Base-by-base conservation (phyloP, 768 basidiomycete species). In the Melanogaster broomeanus region DNA sequence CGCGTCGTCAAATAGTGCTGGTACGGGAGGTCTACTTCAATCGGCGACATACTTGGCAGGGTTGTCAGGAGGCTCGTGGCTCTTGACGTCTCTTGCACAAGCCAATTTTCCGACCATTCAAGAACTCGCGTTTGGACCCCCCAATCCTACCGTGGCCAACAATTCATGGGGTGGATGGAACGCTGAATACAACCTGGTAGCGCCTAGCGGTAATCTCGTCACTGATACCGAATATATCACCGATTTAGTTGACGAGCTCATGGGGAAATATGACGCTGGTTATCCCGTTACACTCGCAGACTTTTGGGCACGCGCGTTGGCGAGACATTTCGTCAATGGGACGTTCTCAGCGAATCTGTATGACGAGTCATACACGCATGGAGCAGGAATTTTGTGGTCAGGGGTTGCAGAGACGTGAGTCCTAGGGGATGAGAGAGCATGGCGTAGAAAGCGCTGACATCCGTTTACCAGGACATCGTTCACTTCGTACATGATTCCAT, bases 1-100 rank as follows among this genome's bases (percentile, higher is more conserved):
- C 45, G 38, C 62, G 1, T 72, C 80, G 0, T 65, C 76, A 7
- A 71, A 63, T 7, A 57, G 54, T 2, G 71, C 65, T 0, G 82
- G 80, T 1, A 66, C 69, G 1, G 81, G 80, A 0, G 81, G 81
- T 0, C 67, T 84, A 16, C 67, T 83, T 34, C 83, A 84, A 59
- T 63, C 77, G 3, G 72, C 81, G 5, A 74, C 74, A 1, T 84
- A 85, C 61, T 59, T 81, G 15, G 45, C 80, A 1, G 84, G 80
- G 1, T 65, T 85, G 11, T 79, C 78, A 0, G 79, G 78, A 2
- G 72, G 72, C 2, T 64, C 70, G 0, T 74, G 73, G 73, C 42
- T 74, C 5, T 27, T 72, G 28, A 72, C 72, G 13, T 77, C 75
- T 3, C 68, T 78, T 34, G 63, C 63, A 1, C 70, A 77, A 46